phyloP scores from a whole-genome alignment of 148 eudicot species.

The Vaccinium vitisidaea region DNA sequence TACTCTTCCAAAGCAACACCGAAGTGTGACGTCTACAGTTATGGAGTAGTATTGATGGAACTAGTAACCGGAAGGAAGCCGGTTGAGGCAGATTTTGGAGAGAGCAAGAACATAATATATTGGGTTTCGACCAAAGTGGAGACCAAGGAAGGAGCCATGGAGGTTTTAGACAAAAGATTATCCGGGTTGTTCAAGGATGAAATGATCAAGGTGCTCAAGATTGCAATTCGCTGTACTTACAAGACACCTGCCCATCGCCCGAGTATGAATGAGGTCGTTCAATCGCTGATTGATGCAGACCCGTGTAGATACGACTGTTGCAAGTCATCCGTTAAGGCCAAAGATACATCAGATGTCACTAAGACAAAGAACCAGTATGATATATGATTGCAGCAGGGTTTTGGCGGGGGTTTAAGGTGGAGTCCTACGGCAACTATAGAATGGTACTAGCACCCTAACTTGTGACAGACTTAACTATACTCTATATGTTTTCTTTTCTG shows the following conservation, averaged over 20 bases:
- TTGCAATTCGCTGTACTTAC: constrained; percentile 76
- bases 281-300: constrained; percentile 70
- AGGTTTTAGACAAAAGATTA: constrained; percentile 60
- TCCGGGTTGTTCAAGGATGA: constrained; percentile 60
- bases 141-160: constrained; percentile 79
- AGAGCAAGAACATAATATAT: constrained; percentile 83
- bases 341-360: constrained; percentile 35
- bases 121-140: constrained; percentile 77
- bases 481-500: constrained; percentile 17
- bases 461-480: constrained; percentile 23
- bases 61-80: constrained; percentile 89
- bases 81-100: constrained; percentile 88
- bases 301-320: constrained; percentile 58
- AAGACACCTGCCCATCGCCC: constrained; percentile 64
- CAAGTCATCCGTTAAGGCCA: constrained; percentile 49
- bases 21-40: constrained; percentile 93
- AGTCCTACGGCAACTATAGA: constrained; percentile 40
- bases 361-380: constrained; percentile 38
- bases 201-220: constrained; percentile 65
- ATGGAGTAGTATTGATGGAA: constrained; percentile 93
- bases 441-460: constrained; percentile 29
- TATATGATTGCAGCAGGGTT: constrained; percentile 23
- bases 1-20: constrained; percentile 82
- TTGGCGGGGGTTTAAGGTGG: constrained; percentile 26
- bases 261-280: constrained; percentile 80